Base-by-base conservation (phyloP, 148 eudicot genomes). In the Fallopia convolvulus region DNA sequence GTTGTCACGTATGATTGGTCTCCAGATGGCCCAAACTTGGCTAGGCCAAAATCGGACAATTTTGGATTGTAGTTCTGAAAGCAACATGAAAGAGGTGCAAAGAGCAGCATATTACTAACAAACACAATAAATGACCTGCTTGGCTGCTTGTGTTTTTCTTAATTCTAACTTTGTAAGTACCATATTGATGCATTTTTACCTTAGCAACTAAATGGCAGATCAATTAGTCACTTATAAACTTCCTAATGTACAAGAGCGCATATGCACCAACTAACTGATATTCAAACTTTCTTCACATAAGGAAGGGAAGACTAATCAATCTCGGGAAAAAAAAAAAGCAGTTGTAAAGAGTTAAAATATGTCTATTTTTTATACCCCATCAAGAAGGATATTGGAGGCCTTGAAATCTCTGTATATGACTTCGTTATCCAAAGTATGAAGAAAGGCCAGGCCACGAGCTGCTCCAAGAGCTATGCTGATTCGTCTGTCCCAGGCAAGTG, bases 251-350 rank as follows among this genome's bases (percentile, higher is more conserved):
- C 30, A 26, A 26, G 30, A 26, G 30, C 30, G 30, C 18, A 2
- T 63, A 12, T 58, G 11, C 12, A 21, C 41, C 18, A 26, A 30
- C 70, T 41, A 53, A 32, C 6, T 42, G 6, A 13, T 32, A 33
- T 13, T 33, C 42, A 14, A 30, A 14, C 17, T 33, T 30, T 65
- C n/a, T 11, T 65, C 33, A 13, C n/a, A 65, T 1, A 42, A 14
- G 42, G 41, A 65, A 23, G 5, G n/a, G 55, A 78, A 86, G 46
- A 66, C 81, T 46, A 66, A 77, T 81, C 78, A 81, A 17, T 32
- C 75, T 4, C 68, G 70, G 30, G 30, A 1, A 26, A 52, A 77
- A 52, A 77, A 66, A 32, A 66, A 5, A 5, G 46, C 46, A 42
- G 46, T 42, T 42, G 6, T 4, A 42, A 8, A 42, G 46, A 42